phyloP scores from a whole-genome alignment of 108 stramenopile species.

The Nitzschia palea region DNA sequence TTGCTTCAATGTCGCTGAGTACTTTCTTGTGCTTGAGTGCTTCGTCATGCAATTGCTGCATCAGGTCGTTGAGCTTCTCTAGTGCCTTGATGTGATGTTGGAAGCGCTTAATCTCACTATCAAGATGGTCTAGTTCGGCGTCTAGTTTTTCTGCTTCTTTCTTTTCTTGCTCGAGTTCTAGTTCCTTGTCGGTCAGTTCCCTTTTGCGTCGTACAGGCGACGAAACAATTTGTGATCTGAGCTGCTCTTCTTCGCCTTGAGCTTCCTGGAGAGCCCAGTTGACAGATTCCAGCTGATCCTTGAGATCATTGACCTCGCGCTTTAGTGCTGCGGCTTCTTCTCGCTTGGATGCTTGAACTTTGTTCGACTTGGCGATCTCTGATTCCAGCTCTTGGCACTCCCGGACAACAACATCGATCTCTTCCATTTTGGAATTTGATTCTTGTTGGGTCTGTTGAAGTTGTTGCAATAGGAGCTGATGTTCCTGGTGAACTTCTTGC shows the following conservation, averaged over 20 bases:
- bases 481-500: conserved; percentile 66
- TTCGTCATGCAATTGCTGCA: conserved; percentile 45
- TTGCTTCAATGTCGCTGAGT: conserved; percentile 29
- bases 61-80: conserved; percentile 17
- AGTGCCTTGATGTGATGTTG: conserved; percentile 43
- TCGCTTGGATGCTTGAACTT: conserved; percentile 72
- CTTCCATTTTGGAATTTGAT: conserved; percentile 43
- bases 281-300: conserved; percentile 76
- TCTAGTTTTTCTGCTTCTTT: conserved; percentile 33
- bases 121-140: conserved; percentile 31
- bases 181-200: conserved; percentile 23
- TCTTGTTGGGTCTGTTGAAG: conserved; percentile 38
- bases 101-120: conserved; percentile 3
- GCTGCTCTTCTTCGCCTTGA: conserved; percentile 61
- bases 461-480: conserved; percentile 51
- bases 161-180: conserved; percentile 43
- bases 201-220: conserved; percentile 59
- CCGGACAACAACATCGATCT: conserved; percentile 56
- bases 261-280: conserved; percentile 73
- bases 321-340: conserved; percentile 76
- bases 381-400: conserved; percentile 81
- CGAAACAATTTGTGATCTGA: conserved; percentile 69
- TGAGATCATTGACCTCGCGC: conserved; percentile 72
- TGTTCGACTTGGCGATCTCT: conserved; percentile 82
- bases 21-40: conserved; percentile 39